A percentile compares a stretch with the other conserved stretches of the same genome.
phyloP scores from a whole-genome alignment of 768 basidiomycete species.

The Glaciozyma antarctica region DNA sequence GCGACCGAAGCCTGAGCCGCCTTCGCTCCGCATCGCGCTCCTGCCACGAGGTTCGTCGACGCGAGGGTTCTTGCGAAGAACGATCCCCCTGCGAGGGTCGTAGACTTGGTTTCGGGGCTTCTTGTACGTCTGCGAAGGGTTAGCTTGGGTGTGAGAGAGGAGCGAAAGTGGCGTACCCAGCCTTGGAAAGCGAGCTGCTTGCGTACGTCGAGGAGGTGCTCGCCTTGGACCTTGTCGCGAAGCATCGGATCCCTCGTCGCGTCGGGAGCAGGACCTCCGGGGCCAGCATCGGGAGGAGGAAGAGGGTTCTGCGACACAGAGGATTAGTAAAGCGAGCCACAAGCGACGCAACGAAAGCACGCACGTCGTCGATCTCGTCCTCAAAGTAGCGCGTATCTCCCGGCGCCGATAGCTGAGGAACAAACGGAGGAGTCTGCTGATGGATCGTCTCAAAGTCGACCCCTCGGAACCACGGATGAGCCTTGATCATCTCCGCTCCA shows the following conservation, averaged over 20 bases:
- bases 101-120: slow-evolving; percentile 19
- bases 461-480: slow-evolving; percentile 81
- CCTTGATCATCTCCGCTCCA: slow-evolving; percentile 85
- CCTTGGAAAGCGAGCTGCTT: slow-evolving; percentile 73
- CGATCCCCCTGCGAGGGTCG: slow-evolving; percentile 16
- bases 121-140: slow-evolving; percentile 15
- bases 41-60: neutral
- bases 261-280: slow-evolving; percentile 60
- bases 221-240: slow-evolving; percentile 72
- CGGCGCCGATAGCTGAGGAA: slow-evolving; percentile 66
- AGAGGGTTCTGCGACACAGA: slow-evolving; percentile 47
- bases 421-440: slow-evolving; percentile 73
- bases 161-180: slow-evolving; percentile 12
- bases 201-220: slow-evolving; percentile 75
- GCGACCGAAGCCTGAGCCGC: neutral
- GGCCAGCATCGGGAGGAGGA: slow-evolving; percentile 65
- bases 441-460: slow-evolving; percentile 86
- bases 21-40: neutral
- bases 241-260: slow-evolving; percentile 83
- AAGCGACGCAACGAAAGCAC: neutral
- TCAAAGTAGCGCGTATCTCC: slow-evolving; percentile 90
- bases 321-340: neutral
- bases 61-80: neutral
- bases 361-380: slow-evolving; percentile 2
- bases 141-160: neutral